phyloP scores from a whole-genome alignment of 1,284 basidiomycete species.

The Golubevia sp. region DNA sequence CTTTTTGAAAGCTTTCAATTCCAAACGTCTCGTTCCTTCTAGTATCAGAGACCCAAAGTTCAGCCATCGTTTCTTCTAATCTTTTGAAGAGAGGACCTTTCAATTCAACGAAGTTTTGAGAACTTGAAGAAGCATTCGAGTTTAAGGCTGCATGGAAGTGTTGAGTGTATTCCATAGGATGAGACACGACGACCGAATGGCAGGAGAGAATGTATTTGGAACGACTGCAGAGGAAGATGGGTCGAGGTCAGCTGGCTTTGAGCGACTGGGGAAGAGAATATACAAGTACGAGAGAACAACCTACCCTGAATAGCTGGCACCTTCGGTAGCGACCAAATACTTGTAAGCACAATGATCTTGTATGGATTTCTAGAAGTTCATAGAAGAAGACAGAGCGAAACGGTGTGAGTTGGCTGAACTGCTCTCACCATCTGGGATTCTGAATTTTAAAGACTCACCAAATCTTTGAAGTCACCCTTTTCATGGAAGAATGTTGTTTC shows the following conservation, averaged over 20 bases:
- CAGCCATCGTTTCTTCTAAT: conserved; percentile 16
- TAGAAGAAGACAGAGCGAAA: too few relatives aligned
- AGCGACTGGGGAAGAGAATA: too few relatives aligned
- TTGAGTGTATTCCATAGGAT: conserved; percentile 41
- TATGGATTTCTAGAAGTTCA: conserved; percentile 16
- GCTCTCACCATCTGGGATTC: too few relatives aligned
- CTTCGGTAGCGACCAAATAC: conserved; percentile 37
- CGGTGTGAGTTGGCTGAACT: too few relatives aligned
- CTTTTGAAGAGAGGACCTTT: conserved; percentile 23
- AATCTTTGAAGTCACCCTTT: too few relatives aligned
- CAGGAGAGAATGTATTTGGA: conserved; percentile 31
- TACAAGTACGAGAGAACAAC: too few relatives aligned
- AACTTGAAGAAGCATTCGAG: conserved; percentile 3
- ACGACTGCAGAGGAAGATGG: conserved; percentile 2
- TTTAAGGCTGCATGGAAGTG: conserved; percentile 43
- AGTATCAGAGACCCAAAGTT: too few relatives aligned
- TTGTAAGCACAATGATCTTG: conserved; percentile 34
- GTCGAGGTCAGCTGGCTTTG: too few relatives aligned
- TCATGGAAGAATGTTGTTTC: conserved; percentile 26
- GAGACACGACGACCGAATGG: conserved; percentile 23
- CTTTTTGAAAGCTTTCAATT: background rate
- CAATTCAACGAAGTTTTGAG: conserved; percentile 30
- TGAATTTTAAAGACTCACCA: too few relatives aligned
- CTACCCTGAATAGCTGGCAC: conserved; percentile 38
- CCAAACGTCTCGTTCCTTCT: too few relatives aligned